Conservation (phyloP, 2,329 filamentous ascomycete species). For the Periconia digitata region DNA sequence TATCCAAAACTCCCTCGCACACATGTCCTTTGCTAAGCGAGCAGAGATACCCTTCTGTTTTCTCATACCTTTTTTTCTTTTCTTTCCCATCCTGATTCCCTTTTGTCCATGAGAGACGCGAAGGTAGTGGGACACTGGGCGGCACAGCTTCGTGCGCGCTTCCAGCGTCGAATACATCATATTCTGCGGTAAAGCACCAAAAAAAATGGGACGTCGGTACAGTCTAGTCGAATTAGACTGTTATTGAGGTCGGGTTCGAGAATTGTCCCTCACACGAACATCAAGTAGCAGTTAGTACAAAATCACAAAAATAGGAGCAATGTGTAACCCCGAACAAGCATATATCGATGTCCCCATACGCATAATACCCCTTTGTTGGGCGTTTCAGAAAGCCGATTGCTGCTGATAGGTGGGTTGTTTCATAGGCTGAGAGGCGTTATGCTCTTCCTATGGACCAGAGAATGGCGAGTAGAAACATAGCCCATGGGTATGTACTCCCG, state of each 20-base stretch:
- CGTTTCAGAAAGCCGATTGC: constrained; percentile 31
- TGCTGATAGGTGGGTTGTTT: constrained; percentile 8
- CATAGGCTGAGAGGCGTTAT: constrained; percentile 11
- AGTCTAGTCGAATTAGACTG: constrained; percentile 30
- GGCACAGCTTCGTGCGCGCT: background rate
- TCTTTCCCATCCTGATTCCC: constrained; percentile 5
- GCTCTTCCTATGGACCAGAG: constrained; percentile 6
- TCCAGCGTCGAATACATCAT: constrained; percentile 9
- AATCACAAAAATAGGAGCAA: constrained; percentile 22
- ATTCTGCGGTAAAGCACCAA: constrained; percentile 17
- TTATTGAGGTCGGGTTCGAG: constrained; percentile 35
- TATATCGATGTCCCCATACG: constrained; percentile 1
- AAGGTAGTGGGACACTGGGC: background rate
- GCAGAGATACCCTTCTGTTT: constrained; percentile 42
- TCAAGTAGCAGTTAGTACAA: constrained; percentile 31
- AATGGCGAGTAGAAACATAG: constrained; percentile 20
- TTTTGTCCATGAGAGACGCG: constrained; percentile 4
- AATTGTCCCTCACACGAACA: constrained; percentile 32
- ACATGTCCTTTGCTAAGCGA: constrained; percentile 36
- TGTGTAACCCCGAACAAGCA: constrained; percentile 17
- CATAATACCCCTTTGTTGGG: constrained; percentile 14
- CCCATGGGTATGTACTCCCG: constrained; percentile 7
- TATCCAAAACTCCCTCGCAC: constrained; percentile 36
- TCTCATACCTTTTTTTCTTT: constrained; percentile 13
- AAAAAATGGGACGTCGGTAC: background rate